Base-by-base conservation (phyloP, 352 stramenopile species). In the Phytophthora palmivora region DNA sequence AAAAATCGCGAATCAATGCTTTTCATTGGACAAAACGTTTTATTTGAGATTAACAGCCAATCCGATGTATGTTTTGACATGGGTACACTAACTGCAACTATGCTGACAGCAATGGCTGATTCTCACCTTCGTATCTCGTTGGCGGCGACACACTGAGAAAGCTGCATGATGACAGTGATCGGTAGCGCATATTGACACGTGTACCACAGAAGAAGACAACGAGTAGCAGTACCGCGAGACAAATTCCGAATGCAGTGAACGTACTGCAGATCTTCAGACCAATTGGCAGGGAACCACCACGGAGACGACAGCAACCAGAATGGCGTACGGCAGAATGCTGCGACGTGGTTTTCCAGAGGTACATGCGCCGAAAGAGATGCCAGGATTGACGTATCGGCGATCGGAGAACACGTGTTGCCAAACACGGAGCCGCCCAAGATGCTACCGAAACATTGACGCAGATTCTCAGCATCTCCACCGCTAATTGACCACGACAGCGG, bases 351-450 rank as follows among this genome's bases (percentile, higher is more conserved):
- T 66, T 96, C 71, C 33, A 95, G 64, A 16, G 82, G 74, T 21
- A 92, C 84, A 42, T 91, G 68, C 8, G 83, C 82, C 19, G 89
- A 91, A 2, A 97, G 64, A 38, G 89, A 87, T 18, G 87, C 79
- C 30, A 98, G 67, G 58, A 98, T 97, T 41, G 92, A 97, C 24
- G 90, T 98, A 75, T 98, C 92, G n/a, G 89, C 88, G 50, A 98
- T 97, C 16, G 91, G 91, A 45, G 89, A 97, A 68, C 84, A 94
- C 47, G 84, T 88, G 66, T 97, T 96, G 47, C 90, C 90, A 49
- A 96, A 95, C 21, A 94, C 82, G 37, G 87, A 95, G 48, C 79
- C 88, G 37, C 86, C 87, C 26, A 97, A 66, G 72, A 97, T 94
- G 50, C 82, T 89, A 42, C 84, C 89, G 55, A 97, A 94, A 69